These are phyloP conservation scores for Melanogaster broomeanus DNA, from an alignment of 768 basidiomycete genomes.

Conservation along the genomic window DNA sequence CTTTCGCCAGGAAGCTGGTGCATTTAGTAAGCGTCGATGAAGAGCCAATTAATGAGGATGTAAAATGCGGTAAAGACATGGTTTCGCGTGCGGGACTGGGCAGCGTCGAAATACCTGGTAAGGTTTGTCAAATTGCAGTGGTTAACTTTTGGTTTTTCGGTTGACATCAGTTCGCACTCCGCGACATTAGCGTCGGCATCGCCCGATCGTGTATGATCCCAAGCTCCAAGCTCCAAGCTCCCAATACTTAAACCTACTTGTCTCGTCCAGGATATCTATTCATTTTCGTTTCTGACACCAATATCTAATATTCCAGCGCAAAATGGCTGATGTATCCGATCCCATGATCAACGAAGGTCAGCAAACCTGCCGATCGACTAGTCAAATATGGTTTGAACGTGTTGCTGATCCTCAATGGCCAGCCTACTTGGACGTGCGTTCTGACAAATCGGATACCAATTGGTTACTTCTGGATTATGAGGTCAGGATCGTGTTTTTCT, in stretches of 20 bases:
- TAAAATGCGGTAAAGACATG: neutral
- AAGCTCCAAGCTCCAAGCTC: too few relatives aligned
- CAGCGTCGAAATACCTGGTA: neutral
- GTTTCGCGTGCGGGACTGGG: neutral
- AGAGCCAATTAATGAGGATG: neutral
- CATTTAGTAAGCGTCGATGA: neutral
- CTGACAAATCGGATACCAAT: constrained; percentile 82
- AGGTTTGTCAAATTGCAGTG: neutral
- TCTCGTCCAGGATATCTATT: neutral
- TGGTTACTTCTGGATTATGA: constrained; percentile 93
- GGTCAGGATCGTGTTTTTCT: constrained; percentile 38
- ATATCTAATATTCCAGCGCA: neutral
- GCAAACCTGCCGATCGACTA: constrained; percentile 15
- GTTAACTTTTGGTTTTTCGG: too few relatives aligned
- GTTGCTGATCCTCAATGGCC: constrained; percentile 31
- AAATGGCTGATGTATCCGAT: constrained; percentile 82
- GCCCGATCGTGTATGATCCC: constrained; percentile 16
- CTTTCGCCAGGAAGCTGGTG: constrained; percentile 5
- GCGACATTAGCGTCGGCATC: constrained; percentile 22
- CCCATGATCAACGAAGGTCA: constrained; percentile 72
- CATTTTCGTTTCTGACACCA: neutral
- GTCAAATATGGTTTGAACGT: constrained; percentile 17
- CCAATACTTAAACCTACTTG: neutral
- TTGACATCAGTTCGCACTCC: constrained; percentile 24
- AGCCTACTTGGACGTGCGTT: constrained; percentile 90